phyloP scores from a whole-genome alignment of 2,329 filamentous ascomycete genomes.

The Apiospora koreana region DNA sequence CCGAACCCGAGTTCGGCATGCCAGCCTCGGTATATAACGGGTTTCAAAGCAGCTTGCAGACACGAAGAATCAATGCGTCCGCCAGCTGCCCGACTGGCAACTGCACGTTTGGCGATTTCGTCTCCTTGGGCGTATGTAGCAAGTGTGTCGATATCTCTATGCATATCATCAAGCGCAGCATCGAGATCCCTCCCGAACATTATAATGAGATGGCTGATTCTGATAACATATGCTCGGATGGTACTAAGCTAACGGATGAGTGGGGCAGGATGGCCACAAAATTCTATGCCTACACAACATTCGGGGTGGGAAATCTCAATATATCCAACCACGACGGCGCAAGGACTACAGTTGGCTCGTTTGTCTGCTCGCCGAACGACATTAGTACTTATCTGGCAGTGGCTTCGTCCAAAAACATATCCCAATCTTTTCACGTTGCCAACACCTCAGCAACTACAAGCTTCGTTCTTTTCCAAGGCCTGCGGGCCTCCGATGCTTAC shows the following conservation, averaged over 20 bases:
- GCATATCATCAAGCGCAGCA: background rate
- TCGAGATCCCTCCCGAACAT: no score
- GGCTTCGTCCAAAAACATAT: background rate
- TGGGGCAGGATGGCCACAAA: no score
- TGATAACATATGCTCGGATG: background rate
- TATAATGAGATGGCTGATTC: background rate
- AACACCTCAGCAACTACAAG: background rate
- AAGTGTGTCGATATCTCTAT: background rate
- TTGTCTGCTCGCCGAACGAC: background rate
- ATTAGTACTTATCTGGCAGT: background rate
- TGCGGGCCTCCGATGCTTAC: background rate
- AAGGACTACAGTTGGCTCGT: no score
- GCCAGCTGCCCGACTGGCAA: background rate
- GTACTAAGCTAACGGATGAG: no score
- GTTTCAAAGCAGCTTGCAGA: background rate
- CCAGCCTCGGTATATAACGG: background rate
- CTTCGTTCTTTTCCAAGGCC: background rate
- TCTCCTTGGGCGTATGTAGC: background rate
- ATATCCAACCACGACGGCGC: background rate
- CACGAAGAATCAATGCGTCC: background rate
- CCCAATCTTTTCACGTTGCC: background rate
- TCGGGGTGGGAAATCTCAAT: background rate
- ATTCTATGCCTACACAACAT: background rate
- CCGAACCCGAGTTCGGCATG: conserved; percentile 6
- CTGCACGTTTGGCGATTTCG: background rate